These are phyloP conservation scores for Phytomonas sp. DNA, from an alignment of 208 protist genomes.

Conservation along the genomic window DNA sequence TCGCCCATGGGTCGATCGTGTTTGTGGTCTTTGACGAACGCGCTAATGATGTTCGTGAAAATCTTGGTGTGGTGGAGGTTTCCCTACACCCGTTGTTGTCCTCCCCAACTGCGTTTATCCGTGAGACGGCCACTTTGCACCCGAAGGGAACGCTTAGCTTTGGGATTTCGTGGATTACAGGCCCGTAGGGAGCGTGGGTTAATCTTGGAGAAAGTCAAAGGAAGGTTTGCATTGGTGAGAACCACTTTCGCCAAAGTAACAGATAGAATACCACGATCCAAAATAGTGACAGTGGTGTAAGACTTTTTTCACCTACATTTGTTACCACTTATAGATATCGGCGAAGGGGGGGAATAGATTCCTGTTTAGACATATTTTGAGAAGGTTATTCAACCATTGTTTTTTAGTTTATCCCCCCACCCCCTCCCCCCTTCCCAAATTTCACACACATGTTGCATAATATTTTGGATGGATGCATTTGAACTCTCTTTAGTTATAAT, in stretches of 20 bases:
- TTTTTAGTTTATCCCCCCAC: neutral
- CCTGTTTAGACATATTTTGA: too few relatives aligned
- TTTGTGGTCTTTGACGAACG: slow-evolving; percentile 82
- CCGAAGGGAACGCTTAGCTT: slow-evolving; percentile 61
- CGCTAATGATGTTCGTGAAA: slow-evolving; percentile 46
- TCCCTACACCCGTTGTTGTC: slow-evolving; percentile 52
- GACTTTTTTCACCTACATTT: neutral
- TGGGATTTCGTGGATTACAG: slow-evolving; percentile 67
- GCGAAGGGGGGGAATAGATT: too few relatives aligned
- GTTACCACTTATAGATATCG: neutral
- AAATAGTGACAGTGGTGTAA: neutral
- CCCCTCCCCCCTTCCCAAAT: neutral
- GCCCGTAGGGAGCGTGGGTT: slow-evolving; percentile 8
- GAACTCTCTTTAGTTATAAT: too few relatives aligned
- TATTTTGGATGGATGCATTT: too few relatives aligned
- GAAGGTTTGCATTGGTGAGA: too few relatives aligned
- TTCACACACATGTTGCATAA: too few relatives aligned
- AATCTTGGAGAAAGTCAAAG: too few relatives aligned
- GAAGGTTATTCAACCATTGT: too few relatives aligned
- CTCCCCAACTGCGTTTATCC: slow-evolving; percentile 52
- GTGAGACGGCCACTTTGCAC: slow-evolving; percentile 43
- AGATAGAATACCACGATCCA: too few relatives aligned
- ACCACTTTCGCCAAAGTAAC: too few relatives aligned
- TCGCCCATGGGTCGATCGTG: slow-evolving; percentile 46
- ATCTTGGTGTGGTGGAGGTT: slow-evolving; percentile 64